Percentiles rank a stretch among this genome's conserved stretches.
These are phyloP conservation scores for Setaria viridis DNA, from an alignment of 202 grass and related monocot species.

Conservation along the genomic window DNA sequence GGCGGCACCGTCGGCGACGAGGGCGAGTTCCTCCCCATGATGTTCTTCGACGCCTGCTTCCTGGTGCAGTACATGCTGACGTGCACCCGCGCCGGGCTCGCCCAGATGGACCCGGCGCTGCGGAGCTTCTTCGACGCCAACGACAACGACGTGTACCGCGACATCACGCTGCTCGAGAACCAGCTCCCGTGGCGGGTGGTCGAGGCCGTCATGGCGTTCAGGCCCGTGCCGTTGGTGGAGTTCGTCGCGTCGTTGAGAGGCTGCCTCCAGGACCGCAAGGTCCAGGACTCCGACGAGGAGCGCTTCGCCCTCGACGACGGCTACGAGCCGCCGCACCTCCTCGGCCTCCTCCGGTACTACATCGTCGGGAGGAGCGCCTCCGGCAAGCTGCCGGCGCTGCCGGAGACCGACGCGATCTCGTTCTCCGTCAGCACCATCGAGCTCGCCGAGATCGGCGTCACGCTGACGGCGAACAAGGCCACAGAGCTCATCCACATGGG, in stretches of 20 bases:
- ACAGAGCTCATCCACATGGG: neutral
- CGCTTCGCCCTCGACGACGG: no score
- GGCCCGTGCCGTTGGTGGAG: neutral
- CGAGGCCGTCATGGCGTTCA: neutral
- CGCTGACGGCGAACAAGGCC: neutral
- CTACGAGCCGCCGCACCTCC: neutral
- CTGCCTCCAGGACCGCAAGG: neutral
- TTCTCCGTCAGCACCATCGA: neutral
- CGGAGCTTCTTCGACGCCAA: neutral
- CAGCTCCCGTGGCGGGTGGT: slow-evolving; percentile 1
- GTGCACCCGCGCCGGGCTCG: neutral
- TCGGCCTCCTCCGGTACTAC: slow-evolving; percentile 2
- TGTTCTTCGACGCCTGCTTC: slow-evolving; percentile 18
- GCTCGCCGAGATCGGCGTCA: neutral
- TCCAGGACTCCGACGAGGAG: no score
- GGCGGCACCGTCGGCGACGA: neutral
- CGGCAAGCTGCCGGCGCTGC: no score
- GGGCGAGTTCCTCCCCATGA: neutral
- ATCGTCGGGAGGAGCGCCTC: neutral
- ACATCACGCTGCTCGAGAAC: slow-evolving; percentile 43
- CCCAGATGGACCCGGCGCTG: neutral
- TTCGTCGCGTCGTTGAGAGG: neutral
- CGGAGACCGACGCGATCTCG: neutral
- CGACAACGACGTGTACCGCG: neutral
- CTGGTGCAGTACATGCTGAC: slow-evolving; percentile 33